Evolutionary conservation across 495 filamentous ascomycete species (phyloP).

Genomic region (Podospora didyma): DNA sequence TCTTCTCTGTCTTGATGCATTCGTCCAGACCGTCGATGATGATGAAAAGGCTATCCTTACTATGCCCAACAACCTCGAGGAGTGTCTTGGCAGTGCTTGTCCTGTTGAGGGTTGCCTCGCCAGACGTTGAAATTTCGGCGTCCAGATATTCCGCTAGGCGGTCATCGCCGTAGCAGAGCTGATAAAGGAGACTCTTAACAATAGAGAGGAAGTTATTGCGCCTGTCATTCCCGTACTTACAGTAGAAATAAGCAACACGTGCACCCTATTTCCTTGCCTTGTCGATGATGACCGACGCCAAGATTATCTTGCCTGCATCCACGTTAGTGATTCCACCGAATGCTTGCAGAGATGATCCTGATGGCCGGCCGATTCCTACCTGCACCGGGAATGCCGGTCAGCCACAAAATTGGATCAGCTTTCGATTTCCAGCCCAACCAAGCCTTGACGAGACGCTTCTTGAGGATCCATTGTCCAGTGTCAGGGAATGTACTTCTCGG

Average conservation of each 20-base stretch:
- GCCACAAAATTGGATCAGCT: slow-evolving; percentile 1
- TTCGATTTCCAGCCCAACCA: slow-evolving; percentile 1
- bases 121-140: background rate
- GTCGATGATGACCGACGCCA: background rate
- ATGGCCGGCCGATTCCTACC: background rate
- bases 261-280: background rate
- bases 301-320: background rate
- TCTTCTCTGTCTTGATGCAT: background rate
- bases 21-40: background rate
- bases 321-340: too few relatives aligned
- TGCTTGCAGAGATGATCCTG: too few relatives aligned
- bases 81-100: background rate
- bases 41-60: background rate
- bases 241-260: background rate
- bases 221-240: background rate
- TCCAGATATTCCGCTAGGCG: background rate
- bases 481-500: background rate
- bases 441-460: background rate
- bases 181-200: background rate
- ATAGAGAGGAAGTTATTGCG: background rate
- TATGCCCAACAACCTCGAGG: background rate
- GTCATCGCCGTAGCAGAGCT: background rate
- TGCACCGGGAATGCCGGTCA: slow-evolving; percentile 6
- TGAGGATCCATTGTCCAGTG: slow-evolving; percentile 4
- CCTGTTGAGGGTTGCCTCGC: background rate